Evolutionary conservation across 2,329 filamentous ascomycete genomes (phyloP), one percentile per base, ranked within the genome.

Genomic region (Alternaria solani): DNA sequence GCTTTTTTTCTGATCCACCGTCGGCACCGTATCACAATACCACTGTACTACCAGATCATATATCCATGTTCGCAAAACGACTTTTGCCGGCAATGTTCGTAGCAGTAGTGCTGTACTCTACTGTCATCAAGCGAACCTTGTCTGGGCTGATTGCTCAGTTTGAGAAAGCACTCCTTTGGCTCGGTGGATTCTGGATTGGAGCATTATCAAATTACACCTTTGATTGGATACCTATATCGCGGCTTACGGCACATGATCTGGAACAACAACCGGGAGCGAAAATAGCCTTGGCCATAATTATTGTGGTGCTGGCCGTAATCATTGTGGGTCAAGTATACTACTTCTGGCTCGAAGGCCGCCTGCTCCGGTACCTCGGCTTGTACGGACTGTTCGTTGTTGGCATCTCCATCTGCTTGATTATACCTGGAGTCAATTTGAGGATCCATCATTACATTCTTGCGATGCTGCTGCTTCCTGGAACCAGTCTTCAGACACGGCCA

Each of bases 161-260:
- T 44, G 94, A 97, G 74, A 97, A 96, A 82, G 91, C 92, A 0
- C 77, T 97, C 1, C 83, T 98, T 30, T 98, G 93, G 90, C 84
- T 98, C 2, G 93, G 93, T 0, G 89, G 88, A 12, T 93, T 91
- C 74, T 98, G 95, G 90, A 88, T 97, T 44, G 94, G 94, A 16
- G 90, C 92, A 1, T 81, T 98, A 64, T 94, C 94, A 68, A 98
- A 98, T 77, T 95, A 97, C 78, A 97, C 95, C 0, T 92, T 98
- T 70, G 91, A 92, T 64, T 91, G 92, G 81, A 97, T 98, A 61
- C 95, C 95, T 0, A 95, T 99, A 67, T 88, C 92, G 75, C 89
- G 95, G 5, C 85, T 99, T 16, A 97, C 91, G 9, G 88, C 89
- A 0, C 93, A 95, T 74, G 95, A 99, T 73, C 86, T 99, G 32